Evolutionary conservation across 2,329 filamentous ascomycete genomes (phyloP).

Genomic region (Talaromyces sp.): DNA sequence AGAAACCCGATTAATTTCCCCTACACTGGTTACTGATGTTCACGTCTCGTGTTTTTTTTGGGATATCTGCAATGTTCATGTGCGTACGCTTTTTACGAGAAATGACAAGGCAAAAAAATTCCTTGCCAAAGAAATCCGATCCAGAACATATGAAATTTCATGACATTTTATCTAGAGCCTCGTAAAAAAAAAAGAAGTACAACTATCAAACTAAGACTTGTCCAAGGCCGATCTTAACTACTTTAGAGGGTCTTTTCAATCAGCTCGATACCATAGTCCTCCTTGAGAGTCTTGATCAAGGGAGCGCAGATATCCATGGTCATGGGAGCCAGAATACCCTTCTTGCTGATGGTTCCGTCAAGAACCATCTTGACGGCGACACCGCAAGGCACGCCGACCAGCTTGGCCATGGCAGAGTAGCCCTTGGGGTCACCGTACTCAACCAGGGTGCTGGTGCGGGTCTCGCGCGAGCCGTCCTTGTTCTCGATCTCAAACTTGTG

Average conservation of each 20-base stretch:
- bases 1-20: not conserved
- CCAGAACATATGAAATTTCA: not conserved
- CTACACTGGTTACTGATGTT: not conserved
- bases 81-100: not conserved
- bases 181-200: not conserved
- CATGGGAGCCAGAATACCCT: constrained; percentile 74
- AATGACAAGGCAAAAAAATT: not conserved
- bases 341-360: constrained; percentile 66
- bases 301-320: constrained; percentile 65
- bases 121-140: not conserved
- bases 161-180: not conserved
- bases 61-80: not conserved
- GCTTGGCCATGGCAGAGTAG: constrained; percentile 16
- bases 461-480: constrained; percentile 13
- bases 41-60: not conserved
- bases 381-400: constrained; percentile 30
- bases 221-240: not conserved
- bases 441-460: constrained; percentile 14
- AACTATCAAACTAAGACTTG: not conserved
- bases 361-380: constrained; percentile 76
- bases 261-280: constrained; percentile 70
- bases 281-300: constrained; percentile 72
- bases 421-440: constrained; percentile 15
- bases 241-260: constrained; percentile 58
- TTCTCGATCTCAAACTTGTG: constrained; percentile 50